These are phyloP conservation scores for Claviceps monticola DNA, from an alignment of 2,329 filamentous ascomycete genomes.

Conservation along the genomic window DNA sequence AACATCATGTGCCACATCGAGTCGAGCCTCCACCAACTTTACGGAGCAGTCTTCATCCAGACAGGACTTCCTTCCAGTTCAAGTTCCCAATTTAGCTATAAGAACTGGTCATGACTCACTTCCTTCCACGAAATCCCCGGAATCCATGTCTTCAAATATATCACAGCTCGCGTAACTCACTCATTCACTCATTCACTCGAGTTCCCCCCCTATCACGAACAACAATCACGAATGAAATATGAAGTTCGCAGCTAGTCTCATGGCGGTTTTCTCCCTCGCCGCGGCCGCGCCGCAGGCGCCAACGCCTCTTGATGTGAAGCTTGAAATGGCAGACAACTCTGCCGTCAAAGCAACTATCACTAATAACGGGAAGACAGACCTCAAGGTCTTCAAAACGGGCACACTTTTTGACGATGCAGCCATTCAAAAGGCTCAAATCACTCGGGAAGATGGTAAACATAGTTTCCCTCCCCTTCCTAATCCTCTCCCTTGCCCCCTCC, in stretches of 20 bases:
- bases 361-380: constrained; percentile 33
- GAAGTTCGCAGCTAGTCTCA: constrained; percentile 1
- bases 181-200: too few species aligned
- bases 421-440: constrained; percentile 38
- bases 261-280: background rate
- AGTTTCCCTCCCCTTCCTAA: background rate
- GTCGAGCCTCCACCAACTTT: too few species aligned
- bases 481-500: background rate
- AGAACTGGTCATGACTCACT: too few species aligned
- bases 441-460: constrained; percentile 9
- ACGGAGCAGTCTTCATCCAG: too few species aligned
- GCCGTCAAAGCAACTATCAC: constrained; percentile 37
- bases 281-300: constrained; percentile 3
- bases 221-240: background rate
- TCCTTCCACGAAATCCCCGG: too few species aligned
- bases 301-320: constrained; percentile 28
- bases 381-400: constrained; percentile 39
- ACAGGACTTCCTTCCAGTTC: too few species aligned
- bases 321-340: constrained; percentile 36
- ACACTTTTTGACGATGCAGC: constrained; percentile 36
- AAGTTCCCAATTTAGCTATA: too few species aligned
- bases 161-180: too few species aligned
- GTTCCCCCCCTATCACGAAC: too few species aligned
- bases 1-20: too few species aligned
- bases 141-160: too few species aligned